Percentiles rank a stretch among this genome's conserved stretches.
These are phyloP conservation scores for Russula olivacea DNA, from an alignment of 768 basidiomycete species.

Conservation along the genomic window DNA sequence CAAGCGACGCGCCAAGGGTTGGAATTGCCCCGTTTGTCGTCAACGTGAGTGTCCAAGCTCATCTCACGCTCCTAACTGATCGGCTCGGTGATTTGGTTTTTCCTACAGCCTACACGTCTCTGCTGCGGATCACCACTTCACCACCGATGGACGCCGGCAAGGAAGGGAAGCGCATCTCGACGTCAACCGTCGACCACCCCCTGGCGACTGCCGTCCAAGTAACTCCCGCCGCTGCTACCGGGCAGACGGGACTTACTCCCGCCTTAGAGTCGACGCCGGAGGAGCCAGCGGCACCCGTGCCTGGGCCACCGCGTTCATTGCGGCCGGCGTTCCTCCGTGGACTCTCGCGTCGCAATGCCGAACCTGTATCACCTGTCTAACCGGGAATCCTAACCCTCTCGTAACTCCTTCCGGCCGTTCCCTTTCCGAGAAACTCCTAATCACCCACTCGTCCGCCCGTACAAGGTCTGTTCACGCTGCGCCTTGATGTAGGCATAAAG, in stretches of 20 bases:
- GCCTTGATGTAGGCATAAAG: not conserved
- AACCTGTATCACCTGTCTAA: slow-evolving; percentile 15
- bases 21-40: slow-evolving; percentile 95
- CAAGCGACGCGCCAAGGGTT: slow-evolving; percentile 92
- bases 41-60: slow-evolving; percentile 59
- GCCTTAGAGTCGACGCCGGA: slow-evolving; percentile 2
- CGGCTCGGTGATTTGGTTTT: not conserved
- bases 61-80: not conserved
- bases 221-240: not conserved
- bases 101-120: slow-evolving; percentile 40
- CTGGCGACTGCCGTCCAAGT: not conserved
- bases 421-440: not conserved
- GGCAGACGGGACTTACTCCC: not conserved
- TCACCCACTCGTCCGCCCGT: not conserved
- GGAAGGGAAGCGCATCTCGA: slow-evolving; percentile 24
- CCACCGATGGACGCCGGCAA: slow-evolving; percentile 23
- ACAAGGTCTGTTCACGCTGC: not conserved
- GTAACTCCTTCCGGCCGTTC: not conserved
- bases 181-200: slow-evolving; percentile 23
- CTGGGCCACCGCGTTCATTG: slow-evolving; percentile 5
- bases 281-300: not conserved
- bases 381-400: not conserved
- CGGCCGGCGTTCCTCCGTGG: slow-evolving; percentile 16
- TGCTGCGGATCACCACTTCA: slow-evolving; percentile 38
- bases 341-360: slow-evolving; percentile 11